Percentiles rank a stretch among this genome's conserved stretches.
Evolutionary conservation across 1,139 yeast species (phyloP).

Genomic region (Sugiyamaella japonica): DNA sequence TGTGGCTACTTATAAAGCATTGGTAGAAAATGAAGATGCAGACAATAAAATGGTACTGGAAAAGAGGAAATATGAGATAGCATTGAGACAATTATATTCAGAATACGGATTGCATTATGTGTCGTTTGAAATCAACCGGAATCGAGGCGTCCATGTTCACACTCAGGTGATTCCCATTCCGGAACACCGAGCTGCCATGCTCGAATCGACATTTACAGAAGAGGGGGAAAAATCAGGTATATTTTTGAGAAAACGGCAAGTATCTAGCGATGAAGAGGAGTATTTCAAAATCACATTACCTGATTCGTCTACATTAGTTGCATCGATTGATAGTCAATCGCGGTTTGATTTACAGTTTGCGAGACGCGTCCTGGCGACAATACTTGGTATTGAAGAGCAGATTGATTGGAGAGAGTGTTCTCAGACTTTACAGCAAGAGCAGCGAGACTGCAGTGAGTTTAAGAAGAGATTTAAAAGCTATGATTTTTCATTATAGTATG

Average conservation of each 20-base stretch:
- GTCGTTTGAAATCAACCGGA: slow-evolving; percentile 38
- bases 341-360: slow-evolving; percentile 74
- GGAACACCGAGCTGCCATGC: slow-evolving; percentile 17
- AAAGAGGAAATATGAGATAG: slow-evolving; percentile 28
- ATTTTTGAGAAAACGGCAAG: slow-evolving; percentile 10
- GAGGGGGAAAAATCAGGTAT: slow-evolving; percentile 21
- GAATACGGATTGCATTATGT: slow-evolving; percentile 29
- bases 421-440: slow-evolving; percentile 60
- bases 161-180: slow-evolving; percentile 40
- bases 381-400: slow-evolving; percentile 50
- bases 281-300: slow-evolving; percentile 28
- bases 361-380: slow-evolving; percentile 66
- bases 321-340: slow-evolving; percentile 17
- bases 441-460: slow-evolving; percentile 57
- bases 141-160: slow-evolving; percentile 40
- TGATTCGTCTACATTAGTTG: slow-evolving; percentile 22
- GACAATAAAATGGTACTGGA: slow-evolving; percentile 25
- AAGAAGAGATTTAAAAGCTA: slow-evolving; percentile 50
- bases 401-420: slow-evolving; percentile 74
- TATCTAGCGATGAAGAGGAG: slow-evolving; percentile 23
- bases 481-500: slow-evolving; percentile 43
- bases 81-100: slow-evolving; percentile 30
- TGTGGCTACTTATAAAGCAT: slow-evolving; percentile 45
- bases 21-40: slow-evolving; percentile 17
- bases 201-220: slow-evolving; percentile 27